Evolutionary conservation across 2,329 filamentous ascomycete genomes (phyloP).

Genomic region (Madurella fahalii): DNA sequence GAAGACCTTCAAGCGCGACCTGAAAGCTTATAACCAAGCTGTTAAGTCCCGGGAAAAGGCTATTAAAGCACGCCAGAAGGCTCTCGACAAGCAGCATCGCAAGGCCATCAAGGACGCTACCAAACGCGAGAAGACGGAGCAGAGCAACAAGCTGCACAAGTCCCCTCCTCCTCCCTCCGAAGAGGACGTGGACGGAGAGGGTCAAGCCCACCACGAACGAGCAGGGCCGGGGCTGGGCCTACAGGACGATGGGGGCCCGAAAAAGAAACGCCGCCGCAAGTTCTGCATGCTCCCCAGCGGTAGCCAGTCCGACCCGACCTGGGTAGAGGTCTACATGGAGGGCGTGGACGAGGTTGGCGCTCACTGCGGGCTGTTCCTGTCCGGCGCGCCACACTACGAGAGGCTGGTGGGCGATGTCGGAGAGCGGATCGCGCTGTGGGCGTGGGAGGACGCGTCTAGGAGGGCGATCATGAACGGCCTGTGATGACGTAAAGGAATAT

Average conservation of each 20-base stretch:
- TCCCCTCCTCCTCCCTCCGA: slow-evolving; percentile 11
- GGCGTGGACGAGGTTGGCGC: slow-evolving; percentile 81
- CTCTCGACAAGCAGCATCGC: slow-evolving; percentile 46
- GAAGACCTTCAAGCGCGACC: slow-evolving; percentile 59
- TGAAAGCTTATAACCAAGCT: slow-evolving; percentile 63
- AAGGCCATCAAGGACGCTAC: slow-evolving; percentile 31
- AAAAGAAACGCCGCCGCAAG: slow-evolving; percentile 56
- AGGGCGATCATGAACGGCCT: slow-evolving; percentile 34
- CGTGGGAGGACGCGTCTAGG: slow-evolving; percentile 55
- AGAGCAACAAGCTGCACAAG: slow-evolving; percentile 13
- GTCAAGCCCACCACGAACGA: background rate
- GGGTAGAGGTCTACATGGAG: slow-evolving; percentile 77
- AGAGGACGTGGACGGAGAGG: slow-evolving; percentile 16
- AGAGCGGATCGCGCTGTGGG: slow-evolving; percentile 63
- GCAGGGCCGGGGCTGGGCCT: slow-evolving; percentile 3
- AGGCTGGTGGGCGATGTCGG: slow-evolving; percentile 71
- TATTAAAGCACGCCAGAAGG: slow-evolving; percentile 59
- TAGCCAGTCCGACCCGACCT: slow-evolving; percentile 56
- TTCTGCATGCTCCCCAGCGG: slow-evolving; percentile 71
- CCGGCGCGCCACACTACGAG: slow-evolving; percentile 65
- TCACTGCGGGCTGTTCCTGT: slow-evolving; percentile 76
- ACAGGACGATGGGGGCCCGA: slow-evolving; percentile 22
- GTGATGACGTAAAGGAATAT: background rate
- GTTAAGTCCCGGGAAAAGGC: slow-evolving; percentile 63
- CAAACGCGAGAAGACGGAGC: background rate